Evolutionary conservation across 2,329 filamentous ascomycete species (phyloP), one percentile per base, ranked within the genome.

Genomic region (Alternaria angustiovoidea): DNA sequence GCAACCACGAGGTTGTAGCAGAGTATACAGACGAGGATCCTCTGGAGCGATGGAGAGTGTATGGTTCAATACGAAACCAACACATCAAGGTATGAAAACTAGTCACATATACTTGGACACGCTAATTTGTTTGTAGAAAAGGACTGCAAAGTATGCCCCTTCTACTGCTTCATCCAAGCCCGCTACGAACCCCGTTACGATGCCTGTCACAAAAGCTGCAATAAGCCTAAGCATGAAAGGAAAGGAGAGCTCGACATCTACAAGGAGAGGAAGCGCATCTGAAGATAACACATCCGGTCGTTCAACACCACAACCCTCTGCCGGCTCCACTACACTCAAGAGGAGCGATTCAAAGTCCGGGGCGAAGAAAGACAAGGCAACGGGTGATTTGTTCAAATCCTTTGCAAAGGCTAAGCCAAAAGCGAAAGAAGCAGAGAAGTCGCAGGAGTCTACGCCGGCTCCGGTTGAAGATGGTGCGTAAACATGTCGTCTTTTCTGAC

Each of bases 21-120:
- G 81, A 88, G 3, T 82, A 85, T 52, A 78, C 80, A 9, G 79
- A 83, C 12, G 87, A 90, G 52, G 89, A 91, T 64, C 83, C 87
- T 4, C 73, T 88, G 42, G 82, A 87, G 54, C 80, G 81, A 38
- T 86, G 84, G 69, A 87, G 85, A 65, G 82, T 83, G 34, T 94
- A 91, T 72, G 92, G 93, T 7, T 87, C 88, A 52, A 94, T 97
- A 61, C 82, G 85, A 52, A 97, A 96, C 70, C 84, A 87, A 3
- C 81, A 90, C 67, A 88, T 91, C 56, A 88, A 84, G 80, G 84
- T 83, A 77, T 42, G 66, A 14, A 8, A 7, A 34, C 16, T 39
- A 36, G 32, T 18, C 30, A 5, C 6, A 38, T 20, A 26, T 16
- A 12, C 24, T 46, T 26, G n/a, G 3, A 39, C 14, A 46, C 24